Base-by-base conservation (phyloP, 1,284 basidiomycete species). In the Rhizopogon parksii region DNA sequence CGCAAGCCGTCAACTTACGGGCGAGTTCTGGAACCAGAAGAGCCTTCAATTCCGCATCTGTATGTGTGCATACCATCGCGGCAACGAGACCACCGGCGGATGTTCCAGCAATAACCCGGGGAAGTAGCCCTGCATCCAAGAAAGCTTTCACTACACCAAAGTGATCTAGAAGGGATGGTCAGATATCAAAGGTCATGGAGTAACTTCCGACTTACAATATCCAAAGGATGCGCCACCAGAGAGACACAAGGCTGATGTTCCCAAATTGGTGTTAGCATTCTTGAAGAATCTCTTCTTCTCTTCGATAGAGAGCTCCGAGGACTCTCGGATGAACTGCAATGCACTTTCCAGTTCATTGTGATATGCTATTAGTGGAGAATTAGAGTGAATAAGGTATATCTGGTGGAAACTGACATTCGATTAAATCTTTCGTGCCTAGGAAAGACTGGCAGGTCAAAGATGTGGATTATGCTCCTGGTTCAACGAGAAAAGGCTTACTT, bases 261-360 rank as follows among this genome's bases (percentile, higher is more conserved):
- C 95, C 21, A 96, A 79, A 68, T 97, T 96, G 53, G 82, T 89
- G 63, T 91, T 92, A 39, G 88, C 82, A 53, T 80, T 84, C 65
- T 90, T 88, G 74, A 96, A 99, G 68, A 99, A 97, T 4, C 82
- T 78, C 57, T 84, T 83, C 74, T 98, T 99, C 69, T 96, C 92
- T 55, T 96, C 91, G 7, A 82, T 71, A 0, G 88, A 81, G 6
- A 98, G 71, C 34, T 86, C 82, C 0, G 78, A 73, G 0, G 89
- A 80, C 21, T 83, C 77, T 3, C 91, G 78, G 40, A 97, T 79
- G 62, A 81, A 91, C 57, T 79, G 77, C 4, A 97, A 71, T 0
- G 87, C 81, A 30, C 69, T 74, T 63, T 84, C 84, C 53, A 91
- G 82, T 64, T 96, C 93, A 36, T 81, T 73, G 52, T 92, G 76